Base-by-base conservation (phyloP, 2,329 filamentous ascomycete genomes). In the Fusarium decemcellulare region DNA sequence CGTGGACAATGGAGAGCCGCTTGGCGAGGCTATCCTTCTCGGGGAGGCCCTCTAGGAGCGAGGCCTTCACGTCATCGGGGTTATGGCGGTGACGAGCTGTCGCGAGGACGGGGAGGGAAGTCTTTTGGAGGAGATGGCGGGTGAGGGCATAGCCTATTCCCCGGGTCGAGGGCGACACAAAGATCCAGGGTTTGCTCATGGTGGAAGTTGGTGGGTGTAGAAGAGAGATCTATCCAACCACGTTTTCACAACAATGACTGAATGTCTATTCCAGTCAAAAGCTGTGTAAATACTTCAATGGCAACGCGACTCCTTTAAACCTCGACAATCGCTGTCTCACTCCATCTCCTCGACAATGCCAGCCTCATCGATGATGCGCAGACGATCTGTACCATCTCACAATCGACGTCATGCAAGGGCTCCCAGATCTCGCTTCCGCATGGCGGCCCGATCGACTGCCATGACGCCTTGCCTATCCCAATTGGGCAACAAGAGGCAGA, bases 161-260 rank as follows among this genome's bases (percentile, higher is more conserved):
- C 29, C 85, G 79, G 72, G 78, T 83, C 16, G 84, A 81, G 0
- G 85, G 83, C 43, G 79, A 83, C 64, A 86, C 68, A 66, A 87
- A 76, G 68, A 85, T 82, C 85, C 85, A 87, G 18, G 85, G 85
- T 37, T 80, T 80, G 39, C 83, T 83, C 81, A 85, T 84, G 52
- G 10, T 59, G 56, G 42, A n/a, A 34, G 3, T 16, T 3, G 9
- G 7, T 55, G 16, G 23, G 23, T 23, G 3, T 23, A 23, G 23
- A 23, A 23, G 23, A 23, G 23, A 23, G 23, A 23, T 23, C 23
- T 23, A 23, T 23, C 23, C 23, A 23, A 23, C 23, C 23, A 5
- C 5, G 11, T 12, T 46, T 10, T 6, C n/a, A 6, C 8, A 16
- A 6, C 8, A 14, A 34, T 4, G n/a, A 23, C n/a, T 48, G 23